Evolutionary conservation across 108 stramenopile species (phyloP).

Genomic region (Licmophora abbreviata): DNA sequence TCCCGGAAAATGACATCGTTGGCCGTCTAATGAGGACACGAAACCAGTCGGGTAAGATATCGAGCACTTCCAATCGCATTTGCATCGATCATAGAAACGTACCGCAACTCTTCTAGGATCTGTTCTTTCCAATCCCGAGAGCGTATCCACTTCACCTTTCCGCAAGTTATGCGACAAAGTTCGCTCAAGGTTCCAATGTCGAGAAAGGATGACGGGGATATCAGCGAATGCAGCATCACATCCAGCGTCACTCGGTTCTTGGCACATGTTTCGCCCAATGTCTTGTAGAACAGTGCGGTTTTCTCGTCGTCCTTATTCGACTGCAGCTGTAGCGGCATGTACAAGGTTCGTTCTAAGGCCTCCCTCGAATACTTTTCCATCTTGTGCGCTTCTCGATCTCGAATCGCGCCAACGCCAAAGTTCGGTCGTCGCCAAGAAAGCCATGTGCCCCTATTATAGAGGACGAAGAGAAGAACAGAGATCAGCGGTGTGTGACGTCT

Average conservation of each 20-base stretch:
- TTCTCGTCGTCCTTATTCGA: slow-evolving; percentile 7
- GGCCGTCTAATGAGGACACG: too few relatives aligned
- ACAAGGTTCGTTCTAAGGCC: slow-evolving; percentile 24
- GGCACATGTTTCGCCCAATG: slow-evolving; percentile 39
- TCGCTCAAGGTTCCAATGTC: slow-evolving; percentile 71
- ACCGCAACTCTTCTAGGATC: slow-evolving; percentile 43
- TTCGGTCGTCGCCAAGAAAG: slow-evolving; percentile 64
- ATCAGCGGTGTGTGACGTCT: too few relatives aligned
- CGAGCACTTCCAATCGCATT: too few relatives aligned
- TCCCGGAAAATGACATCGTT: slow-evolving; percentile 15
- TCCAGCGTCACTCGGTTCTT: slow-evolving; percentile 50
- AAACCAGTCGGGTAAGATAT: too few relatives aligned
- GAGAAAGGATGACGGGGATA: slow-evolving; percentile 34
- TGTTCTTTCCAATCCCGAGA: slow-evolving; percentile 32
- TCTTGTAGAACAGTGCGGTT: slow-evolving; percentile 41
- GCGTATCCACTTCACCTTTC: slow-evolving; percentile 59
- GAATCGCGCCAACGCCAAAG: slow-evolving; percentile 55
- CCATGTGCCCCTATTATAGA: slow-evolving; percentile 56
- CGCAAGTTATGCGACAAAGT: slow-evolving; percentile 60
- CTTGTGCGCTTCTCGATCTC: slow-evolving; percentile 33
- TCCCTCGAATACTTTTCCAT: slow-evolving; percentile 15
- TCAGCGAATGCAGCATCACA: slow-evolving; percentile 49
- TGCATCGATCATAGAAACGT: slow-evolving; percentile 1
- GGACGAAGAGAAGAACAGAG: too few relatives aligned
- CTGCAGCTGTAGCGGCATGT: slow-evolving; percentile 44